Evolutionary conservation across 164 flowering plant genomes (phyloP).

Genomic region (Magnolia officinalis): DNA sequence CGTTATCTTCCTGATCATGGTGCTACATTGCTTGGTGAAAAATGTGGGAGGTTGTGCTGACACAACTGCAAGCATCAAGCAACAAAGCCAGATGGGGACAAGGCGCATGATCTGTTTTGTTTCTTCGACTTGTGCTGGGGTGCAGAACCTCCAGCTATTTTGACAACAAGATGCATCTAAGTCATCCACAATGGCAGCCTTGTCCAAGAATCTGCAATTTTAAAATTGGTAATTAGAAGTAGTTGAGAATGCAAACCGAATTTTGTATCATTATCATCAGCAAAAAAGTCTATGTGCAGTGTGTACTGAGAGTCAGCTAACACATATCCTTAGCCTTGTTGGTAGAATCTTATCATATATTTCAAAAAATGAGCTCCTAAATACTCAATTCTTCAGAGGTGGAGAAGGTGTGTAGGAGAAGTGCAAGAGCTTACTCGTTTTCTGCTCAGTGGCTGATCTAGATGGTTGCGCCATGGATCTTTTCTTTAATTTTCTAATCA

Average conservation of each 20-base stretch:
- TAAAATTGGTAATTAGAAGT: not conserved
- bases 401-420: not conserved
- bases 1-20: slow-evolving; percentile 8
- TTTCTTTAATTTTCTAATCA: too few relatives aligned
- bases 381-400: not conserved
- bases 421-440: too few relatives aligned
- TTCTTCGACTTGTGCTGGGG: slow-evolving; percentile 9
- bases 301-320: not conserved
- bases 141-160: not conserved
- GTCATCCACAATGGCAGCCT: not conserved
- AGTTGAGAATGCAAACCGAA: not conserved
- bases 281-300: not conserved
- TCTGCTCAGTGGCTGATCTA: too few relatives aligned
- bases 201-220: not conserved
- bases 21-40: slow-evolving; percentile 17
- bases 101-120: not conserved
- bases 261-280: not conserved
- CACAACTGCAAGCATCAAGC: slow-evolving; percentile 8
- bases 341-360: not conserved
- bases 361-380: not conserved
- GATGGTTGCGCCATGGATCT: too few relatives aligned
- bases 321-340: not conserved
- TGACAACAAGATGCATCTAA: not conserved
- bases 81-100: slow-evolving; percentile 8
- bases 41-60: slow-evolving; percentile 5